phyloP scores from a whole-genome alignment of 441 rosid species.

The Populus trichocarpa region DNA sequence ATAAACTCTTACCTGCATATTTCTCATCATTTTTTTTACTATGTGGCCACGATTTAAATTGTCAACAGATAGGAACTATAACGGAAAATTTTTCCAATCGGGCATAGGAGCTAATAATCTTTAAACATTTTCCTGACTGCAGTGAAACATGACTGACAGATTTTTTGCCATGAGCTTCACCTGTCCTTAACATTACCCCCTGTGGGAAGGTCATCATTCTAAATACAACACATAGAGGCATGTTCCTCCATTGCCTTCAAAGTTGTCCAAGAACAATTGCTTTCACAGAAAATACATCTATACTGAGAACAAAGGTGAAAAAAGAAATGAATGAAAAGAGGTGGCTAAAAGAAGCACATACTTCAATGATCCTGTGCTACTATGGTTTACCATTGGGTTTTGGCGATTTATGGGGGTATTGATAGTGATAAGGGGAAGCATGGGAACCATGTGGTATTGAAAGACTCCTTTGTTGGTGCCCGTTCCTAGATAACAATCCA shows the following conservation, averaged over 20 bases:
- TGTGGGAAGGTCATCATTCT: conserved; percentile 24
- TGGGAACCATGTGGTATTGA: conserved; percentile 70
- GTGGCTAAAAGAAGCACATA: conserved; percentile 11
- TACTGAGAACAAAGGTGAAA: conserved; percentile 17
- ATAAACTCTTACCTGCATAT: no score
- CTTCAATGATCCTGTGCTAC: conserved; percentile 21
- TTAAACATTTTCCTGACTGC: not conserved
- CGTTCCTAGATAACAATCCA: conserved; percentile 60
- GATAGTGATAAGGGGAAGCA: conserved; percentile 73
- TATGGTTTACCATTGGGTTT: conserved; percentile 44
- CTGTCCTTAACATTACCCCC: conserved; percentile 16
- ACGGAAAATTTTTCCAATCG: not conserved
- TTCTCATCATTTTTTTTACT: no score
- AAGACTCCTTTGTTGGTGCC: conserved; percentile 59
- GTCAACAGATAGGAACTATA: no score
- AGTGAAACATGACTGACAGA: not conserved
- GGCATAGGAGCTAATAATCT: not conserved
- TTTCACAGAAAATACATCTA: conserved; percentile 33
- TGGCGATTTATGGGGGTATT: conserved; percentile 58
- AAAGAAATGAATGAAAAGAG: conserved; percentile 16
- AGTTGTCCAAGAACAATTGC: conserved; percentile 39
- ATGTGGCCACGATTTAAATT: no score
- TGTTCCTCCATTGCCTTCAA: conserved; percentile 30
- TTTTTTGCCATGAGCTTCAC: not conserved
- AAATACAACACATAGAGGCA: conserved; percentile 30